Conservation (phyloP, 1,284 basidiomycete species). For the Leccinum pallidistipes region DNA sequence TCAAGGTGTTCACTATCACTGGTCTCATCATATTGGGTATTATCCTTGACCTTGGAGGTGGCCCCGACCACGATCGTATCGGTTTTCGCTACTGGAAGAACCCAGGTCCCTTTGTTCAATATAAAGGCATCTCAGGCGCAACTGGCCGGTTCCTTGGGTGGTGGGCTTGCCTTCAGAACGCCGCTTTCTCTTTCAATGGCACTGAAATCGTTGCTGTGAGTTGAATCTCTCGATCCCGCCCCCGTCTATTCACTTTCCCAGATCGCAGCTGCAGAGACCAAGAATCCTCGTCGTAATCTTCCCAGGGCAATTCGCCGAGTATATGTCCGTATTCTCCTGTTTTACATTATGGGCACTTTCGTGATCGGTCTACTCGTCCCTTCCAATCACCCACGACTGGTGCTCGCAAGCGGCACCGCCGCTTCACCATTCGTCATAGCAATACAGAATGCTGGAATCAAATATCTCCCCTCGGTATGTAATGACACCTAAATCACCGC, state of each 20-base stretch:
- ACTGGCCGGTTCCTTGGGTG: too few species aligned
- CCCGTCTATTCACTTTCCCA: constrained; percentile 18
- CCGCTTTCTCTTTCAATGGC: too few species aligned
- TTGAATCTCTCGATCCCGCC: background rate
- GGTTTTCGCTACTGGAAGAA: too few species aligned
- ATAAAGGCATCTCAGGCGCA: too few species aligned
- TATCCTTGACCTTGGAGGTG: too few species aligned
- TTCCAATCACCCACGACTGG: constrained; percentile 49
- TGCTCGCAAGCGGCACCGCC: constrained; percentile 47
- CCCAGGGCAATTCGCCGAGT: constrained; percentile 63
- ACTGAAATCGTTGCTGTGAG: too few species aligned
- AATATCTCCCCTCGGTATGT: constrained; percentile 52
- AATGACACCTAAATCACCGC: background rate
- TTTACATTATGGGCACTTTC: constrained; percentile 55
- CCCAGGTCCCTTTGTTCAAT: too few species aligned
- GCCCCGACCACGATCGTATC: too few species aligned
- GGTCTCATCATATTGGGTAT: too few species aligned
- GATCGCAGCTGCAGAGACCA: constrained; percentile 67
- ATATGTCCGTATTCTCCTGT: constrained; percentile 65
- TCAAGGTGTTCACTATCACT: too few species aligned
- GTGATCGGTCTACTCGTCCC: constrained; percentile 68
- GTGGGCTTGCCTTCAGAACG: too few species aligned
- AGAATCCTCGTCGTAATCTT: constrained; percentile 52
- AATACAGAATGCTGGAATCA: constrained; percentile 61
- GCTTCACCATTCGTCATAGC: constrained; percentile 74